phyloP scores from a whole-genome alignment of 495 filamentous ascomycete genomes.

The Aspergillus incahuasiensis region DNA sequence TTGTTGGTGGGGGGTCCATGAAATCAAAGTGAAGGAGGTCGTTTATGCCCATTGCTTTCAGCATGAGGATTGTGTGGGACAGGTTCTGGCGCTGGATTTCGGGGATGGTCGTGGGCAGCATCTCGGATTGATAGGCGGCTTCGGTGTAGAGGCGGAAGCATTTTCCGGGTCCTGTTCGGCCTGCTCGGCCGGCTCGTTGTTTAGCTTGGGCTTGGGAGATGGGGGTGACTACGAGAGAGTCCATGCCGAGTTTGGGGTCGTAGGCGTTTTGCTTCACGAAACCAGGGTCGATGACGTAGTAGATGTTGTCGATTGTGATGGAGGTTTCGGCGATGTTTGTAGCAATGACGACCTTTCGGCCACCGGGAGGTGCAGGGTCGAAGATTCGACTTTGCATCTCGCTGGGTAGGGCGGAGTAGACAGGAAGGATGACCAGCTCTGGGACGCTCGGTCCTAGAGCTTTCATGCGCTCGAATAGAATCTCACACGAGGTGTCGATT shows the following conservation, averaged over 20 bases:
- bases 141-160: slow-evolving; percentile 97
- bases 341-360: slow-evolving; percentile 92
- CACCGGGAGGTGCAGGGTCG: slow-evolving; percentile 83
- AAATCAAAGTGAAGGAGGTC: slow-evolving; percentile 97
- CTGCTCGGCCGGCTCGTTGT: slow-evolving; percentile 88
- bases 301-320: slow-evolving; percentile 95
- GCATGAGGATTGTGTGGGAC: slow-evolving; percentile 92
- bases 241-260: slow-evolving; percentile 96
- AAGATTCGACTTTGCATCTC: slow-evolving; percentile 96
- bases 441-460: slow-evolving; percentile 85
- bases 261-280: slow-evolving; percentile 98
- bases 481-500: slow-evolving; percentile 91
- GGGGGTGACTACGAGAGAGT: slow-evolving; percentile 88
- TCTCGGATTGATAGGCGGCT: slow-evolving; percentile 91
- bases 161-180: slow-evolving; percentile 92
- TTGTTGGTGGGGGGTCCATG: slow-evolving; percentile 96
- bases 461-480: slow-evolving; percentile 95
- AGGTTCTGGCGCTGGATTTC: slow-evolving; percentile 97
- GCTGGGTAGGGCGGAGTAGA: slow-evolving; percentile 87
- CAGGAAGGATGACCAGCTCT: slow-evolving; percentile 86
- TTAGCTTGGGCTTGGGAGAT: slow-evolving; percentile 97
- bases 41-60: slow-evolving; percentile 99
- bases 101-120: slow-evolving; percentile 92
- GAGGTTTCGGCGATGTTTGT: slow-evolving; percentile 99
- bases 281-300: slow-evolving; percentile 95